Conservation (phyloP, 306 rosid genomes). For the Morella rubra region DNA sequence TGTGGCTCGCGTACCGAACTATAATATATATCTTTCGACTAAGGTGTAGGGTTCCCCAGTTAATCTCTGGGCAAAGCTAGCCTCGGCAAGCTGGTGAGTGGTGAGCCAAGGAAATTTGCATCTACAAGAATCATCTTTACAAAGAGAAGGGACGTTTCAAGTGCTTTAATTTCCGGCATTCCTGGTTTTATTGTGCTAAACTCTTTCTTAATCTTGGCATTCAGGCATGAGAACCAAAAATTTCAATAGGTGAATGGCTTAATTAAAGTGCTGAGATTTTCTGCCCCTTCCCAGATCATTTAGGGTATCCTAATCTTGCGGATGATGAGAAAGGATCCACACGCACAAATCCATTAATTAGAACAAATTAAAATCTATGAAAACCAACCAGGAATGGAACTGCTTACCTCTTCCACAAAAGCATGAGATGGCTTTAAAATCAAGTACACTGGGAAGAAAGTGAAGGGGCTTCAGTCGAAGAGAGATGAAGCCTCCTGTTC, state of each 20-base stretch:
- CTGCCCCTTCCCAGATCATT: background rate
- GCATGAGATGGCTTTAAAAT: background rate
- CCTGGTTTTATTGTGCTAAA: background rate
- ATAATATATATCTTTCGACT: too few relatives aligned
- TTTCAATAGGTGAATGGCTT: background rate
- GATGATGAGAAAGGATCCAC: background rate
- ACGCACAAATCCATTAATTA: background rate
- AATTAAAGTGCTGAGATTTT: too few relatives aligned
- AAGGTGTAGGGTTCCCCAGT: background rate
- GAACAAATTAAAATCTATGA: background rate
- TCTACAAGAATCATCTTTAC: background rate
- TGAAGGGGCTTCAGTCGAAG: slow-evolving; percentile 44
- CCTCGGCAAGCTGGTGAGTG: background rate
- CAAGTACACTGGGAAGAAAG: slow-evolving; percentile 19
- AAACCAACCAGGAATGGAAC: background rate
- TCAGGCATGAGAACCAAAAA: background rate
- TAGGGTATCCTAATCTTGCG: background rate
- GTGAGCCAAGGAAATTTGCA: background rate
- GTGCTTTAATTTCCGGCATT: too few relatives aligned
- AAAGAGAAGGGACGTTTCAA: background rate
- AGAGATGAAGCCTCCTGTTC: slow-evolving; percentile 45
- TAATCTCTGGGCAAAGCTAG: background rate
- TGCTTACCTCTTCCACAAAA: background rate
- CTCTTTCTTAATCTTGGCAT: background rate
- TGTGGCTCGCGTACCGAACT: too few relatives aligned